Base-by-base conservation (phyloP, 225 moss, liverwort and hornwort genomes). In the Physcomitrium patens region DNA sequence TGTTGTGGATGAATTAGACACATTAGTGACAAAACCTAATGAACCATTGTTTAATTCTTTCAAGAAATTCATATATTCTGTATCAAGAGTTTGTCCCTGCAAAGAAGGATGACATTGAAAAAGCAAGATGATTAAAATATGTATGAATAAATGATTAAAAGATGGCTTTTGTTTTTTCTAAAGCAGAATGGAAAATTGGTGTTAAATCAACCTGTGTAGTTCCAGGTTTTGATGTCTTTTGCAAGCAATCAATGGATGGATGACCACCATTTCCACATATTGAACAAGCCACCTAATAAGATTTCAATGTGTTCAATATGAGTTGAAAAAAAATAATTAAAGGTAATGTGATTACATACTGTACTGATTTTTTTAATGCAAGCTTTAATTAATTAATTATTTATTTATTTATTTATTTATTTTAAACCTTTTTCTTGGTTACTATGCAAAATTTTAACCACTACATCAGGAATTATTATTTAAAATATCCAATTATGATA, bases 201-300 rank as follows among this genome's bases (percentile, higher is more conserved):
- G 0, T 37, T 7, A 37, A 31, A 37, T 2, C 12, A 60, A 84
- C 84, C 48, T 84, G n/a, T 6, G 19, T 20, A 3, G 80, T 64
- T 42, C 13, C 1, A 0, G 74, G 7, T 8, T 76, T 84, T 22
- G 63, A 72, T 52, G 54, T 76, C 0, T 88, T 91, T 55, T 76
- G 83, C 46, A 79, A 84, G 17, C 93, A 93, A 72, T 95, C 95
- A 50, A 80, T 70, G 18, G 91, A 82, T 10, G 95, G 95, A 78
- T 95, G 95, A 64, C 95, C 85, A 37, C 91, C 92, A 70, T 91
- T 83, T 71, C 95, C 89, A 88, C 95, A 95, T 69, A 88, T 78
- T 15, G 86, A 61, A 80, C 95, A 95, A 50, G 59, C 55, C 5
- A 95, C 90, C 94, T 94, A 16, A 61, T 17, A 17, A 27, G 12